Base-by-base conservation (phyloP, 169 alveolate genomes). In the Plasmodium cynomolgi region DNA sequence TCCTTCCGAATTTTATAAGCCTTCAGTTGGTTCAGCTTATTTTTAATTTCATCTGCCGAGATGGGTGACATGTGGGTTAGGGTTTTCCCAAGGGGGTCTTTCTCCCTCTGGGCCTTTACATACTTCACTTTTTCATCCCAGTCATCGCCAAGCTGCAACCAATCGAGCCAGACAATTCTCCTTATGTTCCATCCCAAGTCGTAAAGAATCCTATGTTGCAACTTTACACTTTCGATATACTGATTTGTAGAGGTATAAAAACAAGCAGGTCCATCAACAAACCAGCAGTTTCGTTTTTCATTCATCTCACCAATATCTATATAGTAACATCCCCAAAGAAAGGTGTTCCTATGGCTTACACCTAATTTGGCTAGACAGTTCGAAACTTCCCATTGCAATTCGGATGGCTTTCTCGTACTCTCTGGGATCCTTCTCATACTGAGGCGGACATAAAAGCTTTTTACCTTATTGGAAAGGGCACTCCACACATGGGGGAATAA, bases 361-460 rank as follows among this genome's bases (percentile, higher is more conserved):
- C 98, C 98, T 71, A 97, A 68, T 74, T 86, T 95, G 9, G 97
- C 97, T 74, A 97, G 83, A 34, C 94, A 79, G 73, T 95, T 80
- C 15, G 98, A 97, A 23, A 97, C 98, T 79, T 96, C 98, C 98
- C 98, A 97, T 75, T 97, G 98, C 39, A 97, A 93, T 4, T 79
- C 91, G 13, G 98, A 97, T 5, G 98, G 98, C 29, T 83, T 93
- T 74, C 97, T 95, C 50, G 54, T 17, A 5, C 86, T 86, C 34
- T 96, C 97, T 9, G 96, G 97, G 33, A 97, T 96, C 23, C 96
- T 95, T 85, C 97, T 92, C 97, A 97, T 92, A 84, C 98, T 97
- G 26, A 97, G 96, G 29, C 98, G 56, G 54, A 96, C 96, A 84
- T 96, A 97, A 84, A 96, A 97, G 17, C 95, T 92, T 62, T 95